Evolutionary conservation across 805 yeast species (phyloP), one percentile per base, ranked within the genome.

Genomic region (Schwanniomyces occidentalis): DNA sequence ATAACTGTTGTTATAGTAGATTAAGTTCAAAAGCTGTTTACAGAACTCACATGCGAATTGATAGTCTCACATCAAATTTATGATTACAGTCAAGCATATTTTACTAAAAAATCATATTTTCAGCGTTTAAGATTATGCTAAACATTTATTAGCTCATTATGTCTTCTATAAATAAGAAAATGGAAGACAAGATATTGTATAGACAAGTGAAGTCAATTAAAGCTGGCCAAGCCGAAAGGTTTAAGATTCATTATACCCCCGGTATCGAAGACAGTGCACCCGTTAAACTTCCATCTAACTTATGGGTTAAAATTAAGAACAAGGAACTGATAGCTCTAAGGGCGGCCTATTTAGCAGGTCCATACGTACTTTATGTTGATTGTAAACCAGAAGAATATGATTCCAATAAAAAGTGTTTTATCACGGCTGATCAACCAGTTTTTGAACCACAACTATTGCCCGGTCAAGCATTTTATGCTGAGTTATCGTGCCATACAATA

Each of bases 281-380:
- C n/a, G 20, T 31, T 15, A 30, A 35, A 21, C 23, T 45, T 13
- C 63, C 60, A 4, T 22, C 37, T 6, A 54, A 49, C 24, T 42
- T 69, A 6, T 80, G 75, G 72, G 58, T 84, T 15, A 73, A 76
- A 35, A 75, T 90, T 24, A 78, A 76, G 49, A 90, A 90, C 58
- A 65, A 63, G 3, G 96, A 89, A 56, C 75, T 78, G 44, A 63
- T 85, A 3, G 73, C 93, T 1, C 55, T 87, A 45, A 61, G 95
- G 18, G 95, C 97, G 0, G 85, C 95, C 1, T 87, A 82, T 49
- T 59, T 93, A 27, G 82, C 90, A 1, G 99, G 98, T 0, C 99
- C 99, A 0, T 91, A 80, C 53, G 70, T 86, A 2, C 61, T 93
- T 5, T 93, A 93, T 51, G 85, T 82, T 15, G 97, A 91, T 57